Conservation (phyloP, 1,284 basidiomycete species). For the Cutaneotrichosporon mucoides region DNA sequence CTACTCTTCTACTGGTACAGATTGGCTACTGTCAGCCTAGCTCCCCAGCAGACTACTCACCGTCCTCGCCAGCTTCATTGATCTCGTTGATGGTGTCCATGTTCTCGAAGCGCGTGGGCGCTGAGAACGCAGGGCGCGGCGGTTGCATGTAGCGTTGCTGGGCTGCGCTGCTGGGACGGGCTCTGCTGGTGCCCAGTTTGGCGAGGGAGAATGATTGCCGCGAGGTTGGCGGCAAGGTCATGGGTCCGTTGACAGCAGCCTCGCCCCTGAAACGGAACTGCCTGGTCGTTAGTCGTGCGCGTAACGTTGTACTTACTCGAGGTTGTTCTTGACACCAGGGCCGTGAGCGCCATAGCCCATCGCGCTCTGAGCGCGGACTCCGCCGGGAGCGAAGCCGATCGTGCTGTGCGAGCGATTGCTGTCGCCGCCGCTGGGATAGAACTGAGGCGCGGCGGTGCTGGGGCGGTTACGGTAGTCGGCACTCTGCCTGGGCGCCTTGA, state of each 20-base stretch:
- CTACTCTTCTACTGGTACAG: neutral
- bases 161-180: too few species aligned
- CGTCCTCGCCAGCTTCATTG: neutral
- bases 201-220: conserved; percentile 8
- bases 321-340: neutral
- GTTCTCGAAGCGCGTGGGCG: neutral
- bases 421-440: neutral
- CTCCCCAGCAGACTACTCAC: too few species aligned
- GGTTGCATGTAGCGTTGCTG: neutral
- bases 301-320: neutral
- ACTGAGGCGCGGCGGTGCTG: neutral
- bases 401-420: neutral
- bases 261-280: neutral
- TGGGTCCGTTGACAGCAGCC: neutral
- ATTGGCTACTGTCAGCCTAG: neutral
- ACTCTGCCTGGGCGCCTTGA: too few species aligned
- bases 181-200: neutral
- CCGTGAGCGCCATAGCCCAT: neutral
- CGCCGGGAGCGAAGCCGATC: neutral
- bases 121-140: neutral
- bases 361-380: neutral
- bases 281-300: neutral
- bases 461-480: neutral
- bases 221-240: neutral
- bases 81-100: too few species aligned